Base-by-base conservation (phyloP, 805 yeast genomes). In the Monosporozyma servazzii region DNA sequence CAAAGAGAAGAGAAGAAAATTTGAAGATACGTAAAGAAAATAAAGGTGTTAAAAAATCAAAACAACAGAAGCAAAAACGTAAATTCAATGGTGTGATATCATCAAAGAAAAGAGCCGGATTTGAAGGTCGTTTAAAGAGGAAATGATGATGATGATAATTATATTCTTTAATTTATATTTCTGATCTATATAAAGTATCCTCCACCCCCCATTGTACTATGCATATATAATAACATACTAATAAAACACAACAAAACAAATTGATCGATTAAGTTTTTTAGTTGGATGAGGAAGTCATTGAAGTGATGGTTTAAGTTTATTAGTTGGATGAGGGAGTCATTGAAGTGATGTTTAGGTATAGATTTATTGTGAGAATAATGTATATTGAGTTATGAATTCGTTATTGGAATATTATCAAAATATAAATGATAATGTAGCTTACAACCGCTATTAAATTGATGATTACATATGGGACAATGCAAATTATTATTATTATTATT, bases 1-100 rank as follows among this genome's bases (percentile, higher is more conserved):
- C 79, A 56, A 87, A 88, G 72, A 85, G 93, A 75, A 81, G 98
- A 68, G 96, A 90, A 62, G 96, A 88, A 60, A 93, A 93, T 65
- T 75, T 93, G 66, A 82, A 84, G 65, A 81, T 87, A 47, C 81
- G 96, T 70, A 84, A 78, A 62, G 96, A 86, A 39, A 85, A 86
- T 68, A 91, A 86, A 71, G 91, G 93, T 50, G 79, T 83, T 60
- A 83, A 83, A 68, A 77, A 86, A 58, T 86, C 85, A 65, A 77
- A 86, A 51, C 88, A 82, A 67, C 79, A 78, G 49, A 84, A 80
- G 68, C 81, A 81, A 72, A 71, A 76, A 57, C 79, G 79, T 65
- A 80, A 81, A 62, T 83, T 81, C 66, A 45, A 48, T n/a, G 82
- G 84, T 37, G 68, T 71, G 20, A 75, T 75, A 29, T 74, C 72